Evolutionary conservation across 1,284 basidiomycete genomes (phyloP).

Genomic region (Ganoderma resinaceum): DNA sequence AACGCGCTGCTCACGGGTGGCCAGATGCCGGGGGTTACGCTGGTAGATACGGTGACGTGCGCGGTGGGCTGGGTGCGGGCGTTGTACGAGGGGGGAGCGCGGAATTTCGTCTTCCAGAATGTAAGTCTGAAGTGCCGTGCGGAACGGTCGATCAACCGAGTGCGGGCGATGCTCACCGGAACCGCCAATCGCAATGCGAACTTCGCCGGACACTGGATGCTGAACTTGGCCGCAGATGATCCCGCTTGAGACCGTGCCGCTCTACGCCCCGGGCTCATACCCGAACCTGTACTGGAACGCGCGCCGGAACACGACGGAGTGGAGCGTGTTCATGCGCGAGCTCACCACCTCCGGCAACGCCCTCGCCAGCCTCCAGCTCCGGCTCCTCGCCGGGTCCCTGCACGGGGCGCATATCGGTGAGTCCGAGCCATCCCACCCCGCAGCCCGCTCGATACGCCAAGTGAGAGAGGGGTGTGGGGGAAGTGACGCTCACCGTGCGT

Average conservation of each 20-base stretch:
- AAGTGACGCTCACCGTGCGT: neutral
- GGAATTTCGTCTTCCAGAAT: slow-evolving; percentile 54
- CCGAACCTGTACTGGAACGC: slow-evolving; percentile 45
- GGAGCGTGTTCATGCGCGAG: slow-evolving; percentile 48
- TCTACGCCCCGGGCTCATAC: slow-evolving; percentile 46
- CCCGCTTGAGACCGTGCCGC: slow-evolving; percentile 40
- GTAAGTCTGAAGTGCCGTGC: no score
- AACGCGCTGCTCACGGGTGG: slow-evolving; percentile 42
- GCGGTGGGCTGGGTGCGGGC: slow-evolving; percentile 45
- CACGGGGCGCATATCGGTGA: slow-evolving; percentile 47
- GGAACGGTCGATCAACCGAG: no score
- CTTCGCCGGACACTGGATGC: no score
- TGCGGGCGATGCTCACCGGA: no score
- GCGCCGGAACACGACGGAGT: slow-evolving; percentile 48
- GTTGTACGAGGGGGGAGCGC: slow-evolving; percentile 47
- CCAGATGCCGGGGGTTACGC: slow-evolving; percentile 43
- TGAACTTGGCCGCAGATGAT: slow-evolving; percentile 40
- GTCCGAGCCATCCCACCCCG: slow-evolving; percentile 5
- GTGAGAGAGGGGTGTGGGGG: no score
- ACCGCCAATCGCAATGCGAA: no score
- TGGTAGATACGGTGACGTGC: slow-evolving; percentile 49
- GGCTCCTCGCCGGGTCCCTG: slow-evolving; percentile 40
- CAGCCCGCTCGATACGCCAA: no score
- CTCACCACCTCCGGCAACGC: slow-evolving; percentile 44
- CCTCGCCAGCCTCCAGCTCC: slow-evolving; percentile 43